A percentile compares a stretch with the other conserved stretches of the same genome.
These are phyloP conservation scores for Aurifilum marmelostoma DNA, from an alignment of 2,329 filamentous ascomycete genomes.

Conservation along the genomic window DNA sequence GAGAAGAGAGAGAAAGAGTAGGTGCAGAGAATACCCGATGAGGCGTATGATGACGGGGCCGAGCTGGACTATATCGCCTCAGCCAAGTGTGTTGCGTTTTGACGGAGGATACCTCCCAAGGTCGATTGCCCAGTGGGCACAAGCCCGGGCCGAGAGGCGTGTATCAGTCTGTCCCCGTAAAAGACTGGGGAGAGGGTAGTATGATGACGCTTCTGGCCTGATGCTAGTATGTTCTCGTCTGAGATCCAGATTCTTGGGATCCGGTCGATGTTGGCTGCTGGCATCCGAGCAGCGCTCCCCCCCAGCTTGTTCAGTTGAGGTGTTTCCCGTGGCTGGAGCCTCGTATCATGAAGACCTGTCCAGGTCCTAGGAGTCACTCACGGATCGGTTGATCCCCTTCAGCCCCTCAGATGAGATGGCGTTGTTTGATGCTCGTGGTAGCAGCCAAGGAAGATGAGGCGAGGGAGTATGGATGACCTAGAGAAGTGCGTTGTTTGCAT, in stretches of 20 bases:
- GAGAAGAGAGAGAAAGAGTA: slow-evolving; percentile 36
- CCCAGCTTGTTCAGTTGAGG: slow-evolving; percentile 33
- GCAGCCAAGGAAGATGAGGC: slow-evolving; percentile 20
- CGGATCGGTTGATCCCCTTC: slow-evolving; percentile 19
- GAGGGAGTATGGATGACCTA: slow-evolving; percentile 22
- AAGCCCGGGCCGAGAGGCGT: slow-evolving; percentile 40
- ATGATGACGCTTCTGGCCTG: slow-evolving; percentile 41
- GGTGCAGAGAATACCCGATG: slow-evolving; percentile 31
- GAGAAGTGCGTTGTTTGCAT: slow-evolving; percentile 37
- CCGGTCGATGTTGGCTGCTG: slow-evolving; percentile 55
- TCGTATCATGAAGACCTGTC: slow-evolving; percentile 20
- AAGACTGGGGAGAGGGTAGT: slow-evolving; percentile 43
- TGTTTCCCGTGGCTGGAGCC: slow-evolving; percentile 19
- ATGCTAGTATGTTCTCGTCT: slow-evolving; percentile 45
- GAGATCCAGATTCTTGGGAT: slow-evolving; percentile 55
- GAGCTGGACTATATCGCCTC: slow-evolving; percentile 37
- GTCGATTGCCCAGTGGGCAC: slow-evolving; percentile 44
- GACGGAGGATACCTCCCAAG: slow-evolving; percentile 32
- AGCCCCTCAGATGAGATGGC: slow-evolving; percentile 23
- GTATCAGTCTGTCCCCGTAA: slow-evolving; percentile 45
- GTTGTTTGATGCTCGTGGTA: slow-evolving; percentile 30
- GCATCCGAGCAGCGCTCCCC: slow-evolving; percentile 57
- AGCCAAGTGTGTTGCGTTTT: slow-evolving; percentile 17
- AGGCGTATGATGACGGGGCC: slow-evolving; percentile 33
- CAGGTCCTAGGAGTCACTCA: slow-evolving; percentile 7